Evolutionary conservation across 345 rosid genomes (phyloP), one percentile per base, ranked within the genome.

Genomic region (Brassica incana): DNA sequence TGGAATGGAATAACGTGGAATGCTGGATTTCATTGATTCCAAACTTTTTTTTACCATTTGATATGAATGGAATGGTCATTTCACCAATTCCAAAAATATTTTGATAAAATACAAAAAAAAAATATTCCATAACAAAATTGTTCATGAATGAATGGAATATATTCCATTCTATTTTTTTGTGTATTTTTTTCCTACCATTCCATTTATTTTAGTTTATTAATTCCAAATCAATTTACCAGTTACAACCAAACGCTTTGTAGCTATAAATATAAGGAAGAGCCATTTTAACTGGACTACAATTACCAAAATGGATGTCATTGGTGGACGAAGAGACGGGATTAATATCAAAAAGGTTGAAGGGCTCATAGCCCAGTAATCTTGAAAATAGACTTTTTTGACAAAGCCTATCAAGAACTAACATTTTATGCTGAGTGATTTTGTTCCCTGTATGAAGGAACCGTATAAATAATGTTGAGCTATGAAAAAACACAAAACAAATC

Each of bases 381-480:
- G 43, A 65, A 52, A 52, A 74, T 30, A 20, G 35, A 38, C 48
- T 40, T 9, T 14, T 20, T 73, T 6, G 15, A 73, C 45, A 79
- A 66, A 77, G 16, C 59, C 64, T 6, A 67, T 6, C 36, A 61
- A 63, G 74, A 60, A 48, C 0, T 45, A 3, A 45, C 52, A 25
- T 16, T 67, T 43, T 74, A 62, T 35, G 74, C 50, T 3, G 69
- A 78, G 32, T 59, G 72, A 38, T 15, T 48, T 72, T 54, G 32
- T 38, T 72, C 54, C 4, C 3, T 35, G n/a, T 59, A 33, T 9
- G 73, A 72, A 45, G 52, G 52, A 14, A 43, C 63, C 78, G 74
- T 79, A 79, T 79, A 79, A 35, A 67, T 73, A 61, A 67, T 79
- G 56, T 60, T 67, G 73, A 73, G 59, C 18, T 40, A 43, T 58